Conservation (phyloP, 345 rosid genomes). For the Eucalyptus regnans region DNA sequence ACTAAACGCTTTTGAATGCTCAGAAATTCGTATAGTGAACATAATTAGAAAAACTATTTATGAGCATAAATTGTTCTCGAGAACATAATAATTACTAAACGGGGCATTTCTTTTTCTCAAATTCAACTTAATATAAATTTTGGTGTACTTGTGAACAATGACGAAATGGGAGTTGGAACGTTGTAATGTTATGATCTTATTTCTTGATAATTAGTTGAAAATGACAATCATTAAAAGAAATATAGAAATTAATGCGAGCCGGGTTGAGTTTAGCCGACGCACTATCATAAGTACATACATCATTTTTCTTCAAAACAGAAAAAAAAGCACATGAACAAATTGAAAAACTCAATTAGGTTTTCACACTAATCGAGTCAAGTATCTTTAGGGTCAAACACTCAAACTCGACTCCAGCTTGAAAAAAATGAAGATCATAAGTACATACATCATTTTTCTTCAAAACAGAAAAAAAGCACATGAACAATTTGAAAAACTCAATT, state of each 20-base stretch:
- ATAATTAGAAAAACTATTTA: no score
- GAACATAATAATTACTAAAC: no score
- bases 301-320: background rate
- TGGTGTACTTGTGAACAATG: background rate
- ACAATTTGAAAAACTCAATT: background rate
- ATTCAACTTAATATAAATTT: background rate
- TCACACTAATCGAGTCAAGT: fast-evolving
- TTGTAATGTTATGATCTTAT: no score
- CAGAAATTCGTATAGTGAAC: no score
- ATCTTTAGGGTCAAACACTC: background rate
- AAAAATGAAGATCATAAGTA: background rate
- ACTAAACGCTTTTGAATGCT: no score
- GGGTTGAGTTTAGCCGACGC: fast-evolving
- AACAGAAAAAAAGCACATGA: background rate
- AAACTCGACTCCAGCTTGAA: fast-evolving
- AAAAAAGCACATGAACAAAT: background rate
- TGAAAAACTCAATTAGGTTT: background rate
- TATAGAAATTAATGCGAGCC: background rate
- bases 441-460: background rate
- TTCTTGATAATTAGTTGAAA: background rate
- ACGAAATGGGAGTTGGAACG: background rate
- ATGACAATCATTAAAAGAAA: background rate
- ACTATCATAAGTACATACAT: background rate
- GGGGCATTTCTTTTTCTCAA: no score
- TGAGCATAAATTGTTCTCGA: no score